Evolutionary conservation across 371 early-diverging fungal genomes (phyloP).

Genomic region (Apophysomyces ossiformis): DNA sequence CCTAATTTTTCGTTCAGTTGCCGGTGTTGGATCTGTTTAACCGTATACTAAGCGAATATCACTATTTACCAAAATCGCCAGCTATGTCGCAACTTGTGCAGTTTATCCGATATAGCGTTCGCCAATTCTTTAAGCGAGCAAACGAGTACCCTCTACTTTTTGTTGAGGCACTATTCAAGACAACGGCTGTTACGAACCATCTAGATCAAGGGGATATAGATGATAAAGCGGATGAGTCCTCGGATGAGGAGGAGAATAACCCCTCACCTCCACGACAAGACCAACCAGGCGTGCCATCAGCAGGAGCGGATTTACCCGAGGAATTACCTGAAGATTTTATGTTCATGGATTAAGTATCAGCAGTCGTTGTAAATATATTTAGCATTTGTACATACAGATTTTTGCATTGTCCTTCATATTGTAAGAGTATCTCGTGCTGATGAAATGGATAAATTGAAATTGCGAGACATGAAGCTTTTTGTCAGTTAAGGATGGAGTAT

Average conservation of each 20-base stretch:
- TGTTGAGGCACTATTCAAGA: slow-evolving; percentile 54
- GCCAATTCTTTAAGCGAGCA: slow-evolving; percentile 60
- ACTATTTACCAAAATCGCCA: slow-evolving; percentile 28
- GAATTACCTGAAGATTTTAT: background rate
- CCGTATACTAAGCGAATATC: slow-evolving; percentile 47
- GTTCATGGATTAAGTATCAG: background rate
- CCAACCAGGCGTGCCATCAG: background rate
- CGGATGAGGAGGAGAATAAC: background rate
- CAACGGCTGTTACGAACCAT: background rate
- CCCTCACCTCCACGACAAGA: background rate
- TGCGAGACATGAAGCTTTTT: too few species aligned
- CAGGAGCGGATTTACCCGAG: background rate
- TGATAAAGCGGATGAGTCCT: background rate
- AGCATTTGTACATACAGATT: background rate
- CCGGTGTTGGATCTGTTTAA: slow-evolving; percentile 69
- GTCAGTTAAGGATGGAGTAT: too few species aligned
- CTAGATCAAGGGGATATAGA: background rate
- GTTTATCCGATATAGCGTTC: slow-evolving; percentile 56
- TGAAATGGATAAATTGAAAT: too few species aligned
- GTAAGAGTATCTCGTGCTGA: too few species aligned
- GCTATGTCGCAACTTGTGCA: slow-evolving; percentile 51
- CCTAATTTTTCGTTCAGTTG: slow-evolving; percentile 28
- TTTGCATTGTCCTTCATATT: too few species aligned
- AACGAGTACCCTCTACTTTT: slow-evolving; percentile 61
- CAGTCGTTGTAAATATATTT: slow-evolving; percentile 3